phyloP scores from a whole-genome alignment of 192 early-diverging fungal genomes.

The Helicostylum pulchrum region DNA sequence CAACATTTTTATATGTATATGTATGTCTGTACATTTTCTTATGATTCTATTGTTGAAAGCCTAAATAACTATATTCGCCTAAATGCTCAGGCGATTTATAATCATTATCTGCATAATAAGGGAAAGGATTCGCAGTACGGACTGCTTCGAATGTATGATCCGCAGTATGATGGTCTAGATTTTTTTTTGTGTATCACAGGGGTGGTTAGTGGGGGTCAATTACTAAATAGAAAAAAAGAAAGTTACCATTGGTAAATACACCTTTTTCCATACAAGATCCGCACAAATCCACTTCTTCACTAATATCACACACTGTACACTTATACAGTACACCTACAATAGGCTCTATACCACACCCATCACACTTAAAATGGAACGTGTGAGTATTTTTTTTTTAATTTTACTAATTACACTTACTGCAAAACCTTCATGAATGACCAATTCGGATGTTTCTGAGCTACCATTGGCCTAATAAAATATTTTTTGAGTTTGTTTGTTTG shows the following conservation, averaged over 20 bases:
- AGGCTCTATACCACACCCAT: slow-evolving; percentile 67
- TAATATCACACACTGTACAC: slow-evolving; percentile 59
- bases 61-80: slow-evolving; percentile 39
- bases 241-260: slow-evolving; percentile 43
- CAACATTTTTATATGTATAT: not conserved
- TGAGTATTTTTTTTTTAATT: slow-evolving; percentile 29
- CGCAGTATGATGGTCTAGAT: slow-evolving; percentile 34
- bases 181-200: not conserved
- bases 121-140: slow-evolving; percentile 22
- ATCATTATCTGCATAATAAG: slow-evolving; percentile 42
- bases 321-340: slow-evolving; percentile 70
- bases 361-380: slow-evolving; percentile 54
- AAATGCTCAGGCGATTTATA: slow-evolving; percentile 32
- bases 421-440: slow-evolving; percentile 38
- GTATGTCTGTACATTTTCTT: too few species aligned
- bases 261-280: slow-evolving; percentile 61
- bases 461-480: not conserved
- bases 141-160: slow-evolving; percentile 39
- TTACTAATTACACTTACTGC: slow-evolving; percentile 19
- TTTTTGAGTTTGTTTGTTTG: not conserved
- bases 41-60: slow-evolving; percentile 14
- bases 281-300: slow-evolving; percentile 66
- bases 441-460: slow-evolving; percentile 2
- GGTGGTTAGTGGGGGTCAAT: too few species aligned
- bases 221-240: not conserved